These are phyloP conservation scores for Amylocystis lapponica DNA, from an alignment of 768 basidiomycete species.

Conservation along the genomic window DNA sequence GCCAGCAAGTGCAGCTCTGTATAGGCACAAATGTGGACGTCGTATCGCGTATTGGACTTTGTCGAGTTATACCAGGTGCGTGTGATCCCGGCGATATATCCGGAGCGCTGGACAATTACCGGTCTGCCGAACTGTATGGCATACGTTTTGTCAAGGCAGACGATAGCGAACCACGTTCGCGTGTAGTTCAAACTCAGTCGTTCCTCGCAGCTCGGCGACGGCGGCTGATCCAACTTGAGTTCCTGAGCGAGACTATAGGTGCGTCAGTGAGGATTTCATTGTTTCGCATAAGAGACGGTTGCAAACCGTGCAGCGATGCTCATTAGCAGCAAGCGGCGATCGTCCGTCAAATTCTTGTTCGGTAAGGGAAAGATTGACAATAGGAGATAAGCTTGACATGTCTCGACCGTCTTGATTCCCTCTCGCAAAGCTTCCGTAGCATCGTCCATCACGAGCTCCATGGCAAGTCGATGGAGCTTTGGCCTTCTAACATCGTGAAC, in stretches of 20 bases:
- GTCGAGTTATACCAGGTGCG: constrained; percentile 24
- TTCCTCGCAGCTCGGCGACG: constrained; percentile 36
- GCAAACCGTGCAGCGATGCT: constrained; percentile 64
- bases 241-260: constrained; percentile 60
- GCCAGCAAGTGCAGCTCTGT: constrained; percentile 47
- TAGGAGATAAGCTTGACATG: constrained; percentile 65
- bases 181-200: constrained; percentile 62
- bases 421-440: constrained; percentile 47
- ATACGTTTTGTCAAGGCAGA: constrained; percentile 62
- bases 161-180: constrained; percentile 66
- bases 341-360: constrained; percentile 56
- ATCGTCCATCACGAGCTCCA: constrained; percentile 49
- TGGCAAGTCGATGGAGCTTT: constrained; percentile 43
- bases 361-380: constrained; percentile 53
- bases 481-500: constrained; percentile 48
- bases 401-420: constrained; percentile 52
- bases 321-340: constrained; percentile 62
- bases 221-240: constrained; percentile 49
- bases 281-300: no score
- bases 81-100: constrained; percentile 48
- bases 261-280: neutral
- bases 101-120: constrained; percentile 53
- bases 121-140: constrained; percentile 67
- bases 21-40: constrained; percentile 40
- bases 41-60: constrained; percentile 20